Evolutionary conservation across 2,329 filamentous ascomycete species (phyloP).

Genomic region (Talaromyces sp.): DNA sequence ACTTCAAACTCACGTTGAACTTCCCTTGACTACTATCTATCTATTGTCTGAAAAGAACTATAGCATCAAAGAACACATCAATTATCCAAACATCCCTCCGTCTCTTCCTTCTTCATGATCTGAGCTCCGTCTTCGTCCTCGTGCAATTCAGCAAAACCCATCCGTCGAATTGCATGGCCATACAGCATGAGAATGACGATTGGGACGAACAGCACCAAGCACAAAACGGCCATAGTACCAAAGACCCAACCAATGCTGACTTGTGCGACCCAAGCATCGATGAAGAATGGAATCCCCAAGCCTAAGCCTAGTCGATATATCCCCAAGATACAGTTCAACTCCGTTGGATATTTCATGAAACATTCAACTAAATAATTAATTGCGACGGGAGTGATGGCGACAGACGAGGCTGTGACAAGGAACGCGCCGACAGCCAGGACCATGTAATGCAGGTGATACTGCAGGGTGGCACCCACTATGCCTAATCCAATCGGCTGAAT

Average conservation of each 20-base stretch:
- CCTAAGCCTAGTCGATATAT: conserved; percentile 14
- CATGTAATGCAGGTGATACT: conserved; percentile 18
- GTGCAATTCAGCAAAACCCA: conserved; percentile 12
- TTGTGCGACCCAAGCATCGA: conserved; percentile 5
- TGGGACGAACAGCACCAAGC: conserved; percentile 6
- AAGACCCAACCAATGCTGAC: conserved; percentile 15
- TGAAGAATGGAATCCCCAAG: conserved; percentile 15
- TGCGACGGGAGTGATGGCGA: neutral
- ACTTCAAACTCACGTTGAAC: neutral
- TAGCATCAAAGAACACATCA: neutral
- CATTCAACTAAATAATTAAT: conserved; percentile 18
- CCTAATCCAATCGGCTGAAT: conserved; percentile 10
- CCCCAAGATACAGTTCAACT: conserved; percentile 12
- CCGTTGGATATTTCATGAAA: conserved; percentile 16
- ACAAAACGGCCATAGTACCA: conserved; percentile 15
- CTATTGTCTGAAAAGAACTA: neutral
- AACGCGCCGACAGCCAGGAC: conserved; percentile 14
- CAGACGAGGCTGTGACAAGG: neutral
- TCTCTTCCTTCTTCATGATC: conserved; percentile 1
- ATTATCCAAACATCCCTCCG: neutral
- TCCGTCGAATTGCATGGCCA: conserved; percentile 6
- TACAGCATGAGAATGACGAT: conserved; percentile 13
- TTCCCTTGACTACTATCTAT: neutral
- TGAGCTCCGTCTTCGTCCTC: conserved; percentile 15
- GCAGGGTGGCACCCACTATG: conserved; percentile 5